Evolutionary conservation across 73 alveolate genomes (phyloP).

Genomic region (Paramecium primaurelia): DNA sequence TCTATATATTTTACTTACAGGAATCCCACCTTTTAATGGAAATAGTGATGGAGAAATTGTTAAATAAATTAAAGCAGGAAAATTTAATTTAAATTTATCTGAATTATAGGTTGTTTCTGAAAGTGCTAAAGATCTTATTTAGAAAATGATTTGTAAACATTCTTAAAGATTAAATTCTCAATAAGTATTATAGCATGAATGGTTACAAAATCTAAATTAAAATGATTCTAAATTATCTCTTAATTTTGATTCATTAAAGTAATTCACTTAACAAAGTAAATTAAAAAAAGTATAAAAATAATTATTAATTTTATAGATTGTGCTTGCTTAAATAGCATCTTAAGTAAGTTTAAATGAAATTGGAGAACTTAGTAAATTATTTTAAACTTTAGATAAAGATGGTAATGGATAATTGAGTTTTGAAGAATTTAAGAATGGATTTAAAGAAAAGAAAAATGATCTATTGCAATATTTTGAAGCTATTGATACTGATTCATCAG

Average conservation of each 20-base stretch:
- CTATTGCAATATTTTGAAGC: neutral
- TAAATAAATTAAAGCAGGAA: neutral
- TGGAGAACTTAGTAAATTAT: conserved; percentile 46
- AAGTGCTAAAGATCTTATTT: conserved; percentile 82
- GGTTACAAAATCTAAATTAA: conserved; percentile 56
- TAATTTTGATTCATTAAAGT: conserved; percentile 39
- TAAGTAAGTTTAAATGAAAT: conserved; percentile 58
- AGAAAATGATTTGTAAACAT: conserved; percentile 66
- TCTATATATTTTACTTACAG: conserved; percentile 15
- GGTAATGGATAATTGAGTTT: conserved; percentile 68
- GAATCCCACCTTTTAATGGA: conserved; percentile 43
- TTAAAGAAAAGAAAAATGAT: conserved; percentile 47
- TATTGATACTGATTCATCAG: conserved; percentile 63
- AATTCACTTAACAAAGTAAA: conserved; percentile 17
- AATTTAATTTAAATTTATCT: neutral
- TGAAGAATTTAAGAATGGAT: conserved; percentile 68
- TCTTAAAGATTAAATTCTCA: conserved; percentile 69
- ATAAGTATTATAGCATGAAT: conserved; percentile 75
- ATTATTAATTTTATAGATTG: neutral
- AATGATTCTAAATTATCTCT: neutral
- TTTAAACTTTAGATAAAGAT: conserved; percentile 61
- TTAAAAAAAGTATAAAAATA: conserved; percentile 24
- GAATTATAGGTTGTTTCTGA: conserved; percentile 74
- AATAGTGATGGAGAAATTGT: neutral
- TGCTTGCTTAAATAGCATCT: conserved; percentile 64